Base-by-base conservation (phyloP, 352 stramenopile species). In the Phytopythium cucurbitacearum region DNA sequence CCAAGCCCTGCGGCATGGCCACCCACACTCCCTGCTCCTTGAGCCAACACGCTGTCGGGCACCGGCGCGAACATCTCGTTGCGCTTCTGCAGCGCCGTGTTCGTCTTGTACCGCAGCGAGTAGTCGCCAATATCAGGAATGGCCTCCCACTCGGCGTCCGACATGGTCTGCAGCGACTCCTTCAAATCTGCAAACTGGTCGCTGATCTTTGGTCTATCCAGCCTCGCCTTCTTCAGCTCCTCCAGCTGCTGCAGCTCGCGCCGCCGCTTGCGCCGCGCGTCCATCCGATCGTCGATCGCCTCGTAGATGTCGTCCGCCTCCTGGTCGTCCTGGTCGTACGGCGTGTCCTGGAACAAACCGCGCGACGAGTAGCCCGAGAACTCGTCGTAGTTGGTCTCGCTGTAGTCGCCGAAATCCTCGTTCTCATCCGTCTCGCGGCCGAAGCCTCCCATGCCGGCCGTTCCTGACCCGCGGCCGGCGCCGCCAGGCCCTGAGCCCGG, bases 141-240 rank as follows among this genome's bases (percentile, higher is more conserved):
- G 49, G 79, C 76, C 37, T 98, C 90, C 97, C 97, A 99, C 57
- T 98, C 88, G 34, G 90, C 90, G 59, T 97, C 87, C 8, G 79
- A 95, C 60, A 99, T 95, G 53, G 60, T 76, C 41, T 87, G 72
- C 36, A 99, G 61, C 42, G 95, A 85, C 49, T 87, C 71, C 77
- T 99, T 99, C n/a, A 99, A 72, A 63, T 99, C 96, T 3, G 91
- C 88, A 64, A 99, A 99, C 75, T 99, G 95, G 69, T 98, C 93
- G 42, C 87, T 95, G 69, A 99, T 98, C 64, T 97, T 98, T 8
- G 89, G 91, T 8, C 86, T 77, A 37, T 97, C 88, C 40, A 89
- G 70, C 4, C 88, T 73, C 41, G 76, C 75, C 59, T 89, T 89
- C 71, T 96, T 96, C 48, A 97, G 73, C 41, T 94, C 79, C 39